Evolutionary conservation across 192 early-diverging fungal species (phyloP), one percentile per base, ranked within the genome.

Genomic region (Funneliformis geosporum): DNA sequence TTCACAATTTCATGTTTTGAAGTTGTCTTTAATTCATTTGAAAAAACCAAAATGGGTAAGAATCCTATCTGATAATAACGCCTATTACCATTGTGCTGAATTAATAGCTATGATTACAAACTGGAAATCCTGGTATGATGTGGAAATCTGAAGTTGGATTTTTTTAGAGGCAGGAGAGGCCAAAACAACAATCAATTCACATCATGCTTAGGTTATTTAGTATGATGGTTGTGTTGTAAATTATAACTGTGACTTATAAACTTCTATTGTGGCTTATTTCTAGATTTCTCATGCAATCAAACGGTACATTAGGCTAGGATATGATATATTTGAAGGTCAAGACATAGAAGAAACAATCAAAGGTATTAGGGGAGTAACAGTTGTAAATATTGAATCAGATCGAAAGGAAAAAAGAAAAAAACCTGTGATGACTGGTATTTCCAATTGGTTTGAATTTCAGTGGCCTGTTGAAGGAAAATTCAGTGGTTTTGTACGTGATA

Each of bases 141-240:
- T 70, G 9, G n/a, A 70, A 70, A 70, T 42, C 7, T n/a, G 23
- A n/a, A 43, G 43, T 44, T 70, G 43, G 68, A 44, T 39, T 16
- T 69, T 69, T 69, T 69, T 69, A 39, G 40, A 69, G 23, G 12
- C 67, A 7, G 67, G 40, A 39, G n/a, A 62, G n/a, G 61, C 61
- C 12, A 62, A 62, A 23, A 62, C 61, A 62, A 62, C 61, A 4
- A 65, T 27, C 25, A 8, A 65, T 6, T 65, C 62, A 28, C 27
- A 65, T 65, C 11, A 65, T 65, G 62, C 62, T 27, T 8, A 65
- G 27, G 27, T 65, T 27, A 62, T 33, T 33, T 33, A 33, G 33
- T 44, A 44, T 44, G 9, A 10, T 44, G 5, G 9, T 44, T 9
- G 9, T 44, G 0, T 9, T 44, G 43, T 44, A 44, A 44, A 44